These are phyloP conservation scores for Entomophthora muscae DNA, from an alignment of 371 early-diverging fungal genomes.

Conservation along the genomic window DNA sequence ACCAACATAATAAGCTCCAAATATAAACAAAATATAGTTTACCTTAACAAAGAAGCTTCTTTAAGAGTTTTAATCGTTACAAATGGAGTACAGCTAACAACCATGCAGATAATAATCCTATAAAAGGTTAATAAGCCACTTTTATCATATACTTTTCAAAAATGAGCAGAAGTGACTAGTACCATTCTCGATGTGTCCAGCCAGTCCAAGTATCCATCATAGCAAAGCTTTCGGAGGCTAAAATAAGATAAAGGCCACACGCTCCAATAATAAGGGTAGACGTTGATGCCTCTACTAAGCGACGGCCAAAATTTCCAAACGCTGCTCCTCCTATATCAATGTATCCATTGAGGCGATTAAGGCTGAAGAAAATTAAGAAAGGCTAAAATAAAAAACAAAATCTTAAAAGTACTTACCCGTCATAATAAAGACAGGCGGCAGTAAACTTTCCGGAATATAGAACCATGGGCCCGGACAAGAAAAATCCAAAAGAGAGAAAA, in stretches of 20 bases:
- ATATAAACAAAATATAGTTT: neutral
- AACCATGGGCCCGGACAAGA: constrained; percentile 53
- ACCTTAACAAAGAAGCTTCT: constrained; percentile 32
- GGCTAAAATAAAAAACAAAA: neutral
- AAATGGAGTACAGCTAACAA: constrained; percentile 24
- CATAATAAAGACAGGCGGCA: constrained; percentile 44
- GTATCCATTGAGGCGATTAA: constrained; percentile 23
- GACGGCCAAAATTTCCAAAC: constrained; percentile 36
- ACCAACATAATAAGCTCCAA: neutral
- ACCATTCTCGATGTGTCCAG: constrained; percentile 1
- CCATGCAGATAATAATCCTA: constrained; percentile 27
- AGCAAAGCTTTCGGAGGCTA: constrained; percentile 3
- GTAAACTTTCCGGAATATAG: constrained; percentile 45
- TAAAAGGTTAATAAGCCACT: neutral
- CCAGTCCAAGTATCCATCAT: constrained; percentile 6
- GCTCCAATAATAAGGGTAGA: constrained; percentile 2
- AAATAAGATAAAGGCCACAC: constrained; percentile 5
- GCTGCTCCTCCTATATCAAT: constrained; percentile 44
- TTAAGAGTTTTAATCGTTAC: constrained; percentile 35
- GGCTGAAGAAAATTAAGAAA: neutral
- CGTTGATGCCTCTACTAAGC: constrained; percentile 16
- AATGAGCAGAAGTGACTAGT: no score
- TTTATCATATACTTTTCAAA: neutral
- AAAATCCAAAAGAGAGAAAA: constrained; percentile 46
- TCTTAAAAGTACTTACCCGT: constrained; percentile 2